Evolutionary conservation across 345 rosid genomes (phyloP), one percentile per base, ranked within the genome.

Genomic region (Sisymbrium altissimum): DNA sequence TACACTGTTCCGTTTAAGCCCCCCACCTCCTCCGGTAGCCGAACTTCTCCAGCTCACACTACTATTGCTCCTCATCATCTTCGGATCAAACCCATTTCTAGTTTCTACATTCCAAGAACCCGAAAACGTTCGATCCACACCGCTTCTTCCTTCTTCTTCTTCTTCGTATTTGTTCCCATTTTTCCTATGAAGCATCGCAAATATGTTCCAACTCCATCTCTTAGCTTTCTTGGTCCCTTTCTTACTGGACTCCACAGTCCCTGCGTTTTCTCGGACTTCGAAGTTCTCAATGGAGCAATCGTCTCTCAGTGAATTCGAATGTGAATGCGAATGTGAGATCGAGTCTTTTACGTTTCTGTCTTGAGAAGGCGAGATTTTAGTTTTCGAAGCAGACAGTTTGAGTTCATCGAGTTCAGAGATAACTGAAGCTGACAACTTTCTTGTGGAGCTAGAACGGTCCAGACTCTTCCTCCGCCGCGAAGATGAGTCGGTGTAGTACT

Each of bases 11-110:
- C 86, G 72, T 15, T 17, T 32, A 39, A 57, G 38, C 54, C 48
- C 72, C 84, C 79, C 88, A 84, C 77, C 76, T 84, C 77, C 76
- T 79, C 77, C 41, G 61, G 75, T 68, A 14, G 78, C 74, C 0
- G 97, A 84, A 69, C 86, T 92, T 83, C 99, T 87, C 90, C 92
- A 95, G 77, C 98, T 95, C 55, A 90, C 90, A 68, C 98, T 96
- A 86, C 97, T 96, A 67, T 87, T 95, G 77, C 99, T 96, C 75
- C 99, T 85, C 68, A 84, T 52, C 54, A 92, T 55, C 88, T 83
- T 96, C 1, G 97, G 89, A 66, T 86, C 86, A 62, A 88, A 88
- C 38, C 85, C 93, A 39, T 76, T 85, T 66, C 84, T 81, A 0
- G 53, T 49, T 9, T 86, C 96, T 49, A 86, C 96, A 61, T 87